Evolutionary conservation across 257 asterid species (phyloP), one percentile per base, ranked within the genome.

Genomic region (Coffea eugenioides): DNA sequence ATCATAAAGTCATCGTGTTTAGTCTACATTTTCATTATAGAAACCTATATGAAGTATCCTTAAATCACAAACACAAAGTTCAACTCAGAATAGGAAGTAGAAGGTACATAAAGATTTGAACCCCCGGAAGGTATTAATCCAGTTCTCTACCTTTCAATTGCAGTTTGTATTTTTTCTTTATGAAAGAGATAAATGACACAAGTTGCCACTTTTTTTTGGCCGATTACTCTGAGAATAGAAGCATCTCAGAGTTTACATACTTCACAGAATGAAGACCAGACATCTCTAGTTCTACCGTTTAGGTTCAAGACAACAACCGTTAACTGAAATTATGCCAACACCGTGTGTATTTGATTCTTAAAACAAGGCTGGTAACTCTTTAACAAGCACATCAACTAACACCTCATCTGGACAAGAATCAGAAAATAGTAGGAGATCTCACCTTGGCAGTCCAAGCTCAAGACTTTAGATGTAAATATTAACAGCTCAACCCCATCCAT

Each of bases 401-500:
- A 69, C 21, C 69, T 64, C 21, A 64, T 68, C 51, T 34, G 41
- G 39, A 79, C 51, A 56, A 64, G 34, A 56, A 71, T 51, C 56
- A 75, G 57, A 75, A 57, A 11, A 31, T n/a, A 23, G n/a, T 0
- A 46, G 25, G 49, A 77, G 80, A 74, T 59, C 91, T 86, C 73
- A 92, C 97, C 57, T 83, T 88, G 97, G 83, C 90, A 82, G 83
- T 90, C 84, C 46, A 41, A 54, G 16, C 77, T 81, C 80, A 94
- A 81, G 77, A 84, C 82, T 73, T 85, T 85, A 67, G 98, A 94
- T 77, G 92, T 64, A 76, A 92, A 87, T 59, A 94, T 84, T 80
- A 94, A 80, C 83, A 92, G 88, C 86, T 92, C 97, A 20, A 85
- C 79, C 56, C 86, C 93, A 34, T 80, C 89, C 36, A 86, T 89